Conservation (phyloP, 257 asterid genomes). For the Solanum virginianum region DNA sequence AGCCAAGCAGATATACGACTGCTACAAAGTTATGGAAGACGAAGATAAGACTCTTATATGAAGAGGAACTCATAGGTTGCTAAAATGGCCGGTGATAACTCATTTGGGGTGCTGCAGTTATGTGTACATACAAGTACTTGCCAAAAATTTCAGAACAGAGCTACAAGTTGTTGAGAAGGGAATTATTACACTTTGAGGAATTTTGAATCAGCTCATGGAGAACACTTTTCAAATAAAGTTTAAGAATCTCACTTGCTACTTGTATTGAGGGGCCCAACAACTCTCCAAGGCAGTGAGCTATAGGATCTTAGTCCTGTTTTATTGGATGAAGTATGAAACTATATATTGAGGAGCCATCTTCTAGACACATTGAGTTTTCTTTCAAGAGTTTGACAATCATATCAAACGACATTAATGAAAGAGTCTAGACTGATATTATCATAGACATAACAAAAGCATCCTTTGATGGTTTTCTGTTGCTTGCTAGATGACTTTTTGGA, state of each 20-base stretch:
- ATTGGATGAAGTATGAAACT: slow-evolving; percentile 33
- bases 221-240: slow-evolving; percentile 73
- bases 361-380: slow-evolving; percentile 74
- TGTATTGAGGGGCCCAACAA: slow-evolving; percentile 85
- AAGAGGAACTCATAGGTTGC: slow-evolving; percentile 70
- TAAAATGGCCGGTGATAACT: slow-evolving; percentile 47
- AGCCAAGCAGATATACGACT: slow-evolving; percentile 67
- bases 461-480: slow-evolving; percentile 71
- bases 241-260: slow-evolving; percentile 61
- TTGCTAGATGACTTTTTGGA: slow-evolving; percentile 87
- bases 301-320: slow-evolving; percentile 49
- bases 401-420: slow-evolving; percentile 61
- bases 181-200: slow-evolving; percentile 70
- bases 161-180: slow-evolving; percentile 78
- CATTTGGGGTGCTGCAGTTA: slow-evolving; percentile 57
- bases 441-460: slow-evolving; percentile 90
- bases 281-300: slow-evolving; percentile 67
- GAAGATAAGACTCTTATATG: slow-evolving; percentile 49
- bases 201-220: slow-evolving; percentile 81
- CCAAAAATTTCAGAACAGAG: slow-evolving; percentile 57
- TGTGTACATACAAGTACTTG: slow-evolving; percentile 80
- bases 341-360: slow-evolving; percentile 69
- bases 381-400: slow-evolving; percentile 49
- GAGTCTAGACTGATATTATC: slow-evolving; percentile 63
- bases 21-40: slow-evolving; percentile 66